phyloP scores from a whole-genome alignment of 2,329 filamentous ascomycete genomes.

The Emergomyces orientalis region DNA sequence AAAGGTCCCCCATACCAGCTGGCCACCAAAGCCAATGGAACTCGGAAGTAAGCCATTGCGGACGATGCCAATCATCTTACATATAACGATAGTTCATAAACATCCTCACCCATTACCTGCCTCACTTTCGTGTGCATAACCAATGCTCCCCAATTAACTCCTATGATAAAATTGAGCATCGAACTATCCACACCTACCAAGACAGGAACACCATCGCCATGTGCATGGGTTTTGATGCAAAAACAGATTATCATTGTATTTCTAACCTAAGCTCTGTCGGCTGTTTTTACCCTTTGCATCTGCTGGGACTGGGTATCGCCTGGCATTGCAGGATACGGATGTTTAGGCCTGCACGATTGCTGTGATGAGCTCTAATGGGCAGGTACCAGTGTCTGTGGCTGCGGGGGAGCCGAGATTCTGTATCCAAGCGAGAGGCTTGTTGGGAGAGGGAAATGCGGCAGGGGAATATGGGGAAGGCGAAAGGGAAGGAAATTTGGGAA shows the following conservation, averaged over 20 bases:
- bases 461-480: too few species aligned
- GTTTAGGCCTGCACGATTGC: slow-evolving; percentile 27
- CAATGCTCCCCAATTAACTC: background rate
- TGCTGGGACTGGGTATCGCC: slow-evolving; percentile 29
- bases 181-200: slow-evolving; percentile 29
- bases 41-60: slow-evolving; percentile 39
- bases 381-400: slow-evolving; percentile 16
- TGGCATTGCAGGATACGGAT: slow-evolving; percentile 23
- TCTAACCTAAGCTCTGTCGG: slow-evolving; percentile 36
- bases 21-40: slow-evolving; percentile 41
- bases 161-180: background rate
- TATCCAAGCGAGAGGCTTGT: slow-evolving; percentile 18
- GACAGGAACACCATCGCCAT: slow-evolving; percentile 38
- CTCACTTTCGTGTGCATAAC: too few species aligned
- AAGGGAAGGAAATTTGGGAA: background rate
- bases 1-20: slow-evolving; percentile 41
- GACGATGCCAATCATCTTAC: slow-evolving; percentile 34
- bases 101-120: slow-evolving; percentile 14
- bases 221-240: slow-evolving; percentile 31
- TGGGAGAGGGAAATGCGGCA: slow-evolving; percentile 18
- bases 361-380: slow-evolving; percentile 16
- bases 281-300: slow-evolving; percentile 36
- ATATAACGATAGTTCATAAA: slow-evolving; percentile 34
- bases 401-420: slow-evolving; percentile 20
- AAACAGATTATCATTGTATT: slow-evolving; percentile 33